Evolutionary conservation across 1,284 basidiomycete species (phyloP).

Genomic region (Apiotrichum siamense): DNA sequence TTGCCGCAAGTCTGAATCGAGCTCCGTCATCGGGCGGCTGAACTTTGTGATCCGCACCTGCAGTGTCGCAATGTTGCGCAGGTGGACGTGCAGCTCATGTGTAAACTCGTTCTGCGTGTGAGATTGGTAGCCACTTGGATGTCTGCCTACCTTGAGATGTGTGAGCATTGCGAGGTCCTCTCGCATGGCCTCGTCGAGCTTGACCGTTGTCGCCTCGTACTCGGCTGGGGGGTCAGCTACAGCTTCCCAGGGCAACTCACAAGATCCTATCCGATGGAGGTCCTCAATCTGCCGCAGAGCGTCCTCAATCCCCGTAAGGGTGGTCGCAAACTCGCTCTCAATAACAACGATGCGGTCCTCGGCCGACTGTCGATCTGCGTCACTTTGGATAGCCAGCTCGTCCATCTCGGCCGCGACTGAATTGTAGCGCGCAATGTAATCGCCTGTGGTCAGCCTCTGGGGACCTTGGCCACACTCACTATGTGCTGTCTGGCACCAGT

Average conservation of each 20-base stretch:
- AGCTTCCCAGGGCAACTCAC: background rate
- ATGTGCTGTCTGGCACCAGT: slow-evolving; percentile 33
- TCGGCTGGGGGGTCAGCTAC: slow-evolving; percentile 7
- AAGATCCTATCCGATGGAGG: slow-evolving; percentile 15
- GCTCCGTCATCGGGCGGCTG: slow-evolving; percentile 56
- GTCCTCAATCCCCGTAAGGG: slow-evolving; percentile 28
- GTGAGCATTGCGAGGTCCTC: slow-evolving; percentile 39
- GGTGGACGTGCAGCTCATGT: slow-evolving; percentile 58
- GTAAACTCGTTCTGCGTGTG: slow-evolving; percentile 78
- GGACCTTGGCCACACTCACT: slow-evolving; percentile 18
- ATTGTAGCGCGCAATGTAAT: slow-evolving; percentile 30
- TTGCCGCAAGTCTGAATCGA: slow-evolving; percentile 63
- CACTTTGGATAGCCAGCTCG: slow-evolving; percentile 64
- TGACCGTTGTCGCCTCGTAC: slow-evolving; percentile 23
- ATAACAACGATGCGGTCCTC: slow-evolving; percentile 55
- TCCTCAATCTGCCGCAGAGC: slow-evolving; percentile 31
- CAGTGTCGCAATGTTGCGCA: slow-evolving; percentile 65
- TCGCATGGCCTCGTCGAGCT: slow-evolving; percentile 41
- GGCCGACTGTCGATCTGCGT: slow-evolving; percentile 62
- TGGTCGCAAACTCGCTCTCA: slow-evolving; percentile 37
- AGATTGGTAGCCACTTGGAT: slow-evolving; percentile 1
- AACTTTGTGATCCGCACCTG: slow-evolving; percentile 70
- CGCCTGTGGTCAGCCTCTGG: slow-evolving; percentile 17
- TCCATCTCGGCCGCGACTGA: slow-evolving; percentile 29
- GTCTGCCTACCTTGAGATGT: slow-evolving; percentile 35